A percentile compares a stretch with the other conserved stretches of the same genome.
Conservation (phyloP, 2,329 filamentous ascomycete genomes). For the Mycogone perniciosa region DNA sequence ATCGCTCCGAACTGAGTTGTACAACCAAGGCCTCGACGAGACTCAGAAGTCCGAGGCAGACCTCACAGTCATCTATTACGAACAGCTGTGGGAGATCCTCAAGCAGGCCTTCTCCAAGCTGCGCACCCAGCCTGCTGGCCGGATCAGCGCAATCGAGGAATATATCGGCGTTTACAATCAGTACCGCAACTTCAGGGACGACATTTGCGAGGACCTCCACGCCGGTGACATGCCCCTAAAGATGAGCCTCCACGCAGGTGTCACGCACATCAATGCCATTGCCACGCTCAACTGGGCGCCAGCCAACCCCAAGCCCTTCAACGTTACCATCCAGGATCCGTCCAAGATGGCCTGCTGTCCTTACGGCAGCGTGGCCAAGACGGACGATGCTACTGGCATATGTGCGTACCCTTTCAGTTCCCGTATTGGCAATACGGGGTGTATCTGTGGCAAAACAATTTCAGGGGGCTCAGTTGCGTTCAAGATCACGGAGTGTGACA, state of each 20-base stretch:
- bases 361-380: slow-evolving; percentile 20
- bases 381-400: slow-evolving; percentile 12
- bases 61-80: slow-evolving; percentile 22
- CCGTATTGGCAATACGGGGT: slow-evolving; percentile 23
- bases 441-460: slow-evolving; percentile 29
- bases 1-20: slow-evolving; percentile 22
- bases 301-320: slow-evolving; percentile 19
- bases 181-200: slow-evolving; percentile 24
- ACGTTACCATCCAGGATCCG: slow-evolving; percentile 30
- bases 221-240: slow-evolving; percentile 25
- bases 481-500: slow-evolving; percentile 28
- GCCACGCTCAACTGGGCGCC: slow-evolving; percentile 27
- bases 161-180: slow-evolving; percentile 28
- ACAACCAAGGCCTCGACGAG: slow-evolving; percentile 18
- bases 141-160: slow-evolving; percentile 23
- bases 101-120: slow-evolving; percentile 25
- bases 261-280: slow-evolving; percentile 22
- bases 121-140: slow-evolving; percentile 9
- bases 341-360: slow-evolving; percentile 29
- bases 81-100: slow-evolving; percentile 26
- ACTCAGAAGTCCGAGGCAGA: slow-evolving; percentile 19
- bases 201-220: slow-evolving; percentile 31
- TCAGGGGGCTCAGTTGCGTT: slow-evolving; percentile 24
- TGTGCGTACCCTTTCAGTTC: slow-evolving; percentile 29
- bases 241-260: slow-evolving; percentile 28